Evolutionary conservation across 768 basidiomycete genomes (phyloP).

Genomic region (Mycena maculata): DNA sequence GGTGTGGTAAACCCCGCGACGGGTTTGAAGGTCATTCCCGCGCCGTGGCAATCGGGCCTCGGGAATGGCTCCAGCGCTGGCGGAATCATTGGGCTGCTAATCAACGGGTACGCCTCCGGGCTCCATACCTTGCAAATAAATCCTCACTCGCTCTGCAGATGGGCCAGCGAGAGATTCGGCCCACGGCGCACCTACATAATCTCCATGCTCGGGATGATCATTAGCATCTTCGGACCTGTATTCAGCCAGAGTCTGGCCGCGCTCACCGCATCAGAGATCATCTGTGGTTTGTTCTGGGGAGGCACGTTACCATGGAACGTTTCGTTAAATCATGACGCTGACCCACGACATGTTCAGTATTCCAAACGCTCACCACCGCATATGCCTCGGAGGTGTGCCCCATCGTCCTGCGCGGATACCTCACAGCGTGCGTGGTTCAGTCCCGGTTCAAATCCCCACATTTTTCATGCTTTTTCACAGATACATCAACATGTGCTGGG

Average conservation of each 20-base stretch:
- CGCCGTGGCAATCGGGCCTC: conserved; percentile 38
- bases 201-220: conserved; percentile 34
- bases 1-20: conserved; percentile 30
- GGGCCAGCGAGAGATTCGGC: conserved; percentile 37
- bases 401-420: conserved; percentile 36
- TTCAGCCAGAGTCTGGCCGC: conserved; percentile 25
- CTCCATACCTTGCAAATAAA: too few relatives aligned
- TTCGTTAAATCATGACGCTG: not conserved
- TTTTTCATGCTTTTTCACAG: not conserved
- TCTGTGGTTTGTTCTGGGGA: conserved; percentile 38
- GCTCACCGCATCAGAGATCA: conserved; percentile 29
- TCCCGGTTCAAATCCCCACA: not conserved
- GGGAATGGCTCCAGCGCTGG: conserved; percentile 35
- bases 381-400: conserved; percentile 41
- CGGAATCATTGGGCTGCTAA: conserved; percentile 38
- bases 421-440: conserved; percentile 28
- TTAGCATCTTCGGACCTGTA: conserved; percentile 28
- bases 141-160: not conserved
- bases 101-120: conserved; percentile 3
- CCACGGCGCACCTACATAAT: conserved; percentile 35
- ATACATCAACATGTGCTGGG: conserved; percentile 42
- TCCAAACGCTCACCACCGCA: conserved; percentile 40
- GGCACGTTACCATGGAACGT: conserved; percentile 9
- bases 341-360: conserved; percentile 20
- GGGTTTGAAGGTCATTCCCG: conserved; percentile 30